Conservation (phyloP, 164 flowering plant genomes). For the Brasenia schreberi region DNA sequence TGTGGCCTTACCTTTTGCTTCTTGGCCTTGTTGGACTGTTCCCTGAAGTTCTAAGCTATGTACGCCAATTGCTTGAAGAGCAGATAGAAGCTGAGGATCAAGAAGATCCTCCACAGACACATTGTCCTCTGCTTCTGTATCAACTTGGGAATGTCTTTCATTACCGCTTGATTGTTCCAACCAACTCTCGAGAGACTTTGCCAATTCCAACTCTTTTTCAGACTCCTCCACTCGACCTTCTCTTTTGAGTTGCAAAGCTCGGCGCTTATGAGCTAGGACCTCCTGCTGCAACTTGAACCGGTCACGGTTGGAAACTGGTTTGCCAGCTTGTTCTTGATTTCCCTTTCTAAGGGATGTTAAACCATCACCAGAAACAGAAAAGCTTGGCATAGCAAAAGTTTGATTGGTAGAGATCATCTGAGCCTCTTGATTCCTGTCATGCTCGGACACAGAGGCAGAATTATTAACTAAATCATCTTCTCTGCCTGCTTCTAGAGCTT, state of each 20-base stretch:
- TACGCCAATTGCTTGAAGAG: slow-evolving; percentile 64
- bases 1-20: slow-evolving; percentile 16
- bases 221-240: slow-evolving; percentile 82
- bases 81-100: slow-evolving; percentile 85
- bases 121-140: slow-evolving; percentile 26
- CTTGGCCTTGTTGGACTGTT: slow-evolving; percentile 16
- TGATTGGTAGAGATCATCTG: neutral
- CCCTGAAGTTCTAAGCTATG: slow-evolving; percentile 21
- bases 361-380: slow-evolving; percentile 12
- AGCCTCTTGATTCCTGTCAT: neutral
- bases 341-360: slow-evolving; percentile 13
- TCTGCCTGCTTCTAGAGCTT: slow-evolving; percentile 25
- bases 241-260: slow-evolving; percentile 71
- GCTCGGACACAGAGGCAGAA: neutral
- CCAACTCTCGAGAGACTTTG: slow-evolving; percentile 69
- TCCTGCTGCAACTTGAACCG: slow-evolving; percentile 89
- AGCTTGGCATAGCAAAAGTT: slow-evolving; percentile 1
- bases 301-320: slow-evolving; percentile 57
- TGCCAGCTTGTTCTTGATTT: slow-evolving; percentile 20
- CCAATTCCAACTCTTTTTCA: slow-evolving; percentile 70
- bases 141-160: slow-evolving; percentile 9
- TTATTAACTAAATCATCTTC: slow-evolving; percentile 8
- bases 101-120: slow-evolving; percentile 64
- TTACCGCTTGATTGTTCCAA: slow-evolving; percentile 39
- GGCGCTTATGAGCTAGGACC: slow-evolving; percentile 76